A percentile compares a stretch with the other conserved stretches of the same genome.
Evolutionary conservation across 768 basidiomycete genomes (phyloP).

Genomic region (Termitomyces sp.): DNA sequence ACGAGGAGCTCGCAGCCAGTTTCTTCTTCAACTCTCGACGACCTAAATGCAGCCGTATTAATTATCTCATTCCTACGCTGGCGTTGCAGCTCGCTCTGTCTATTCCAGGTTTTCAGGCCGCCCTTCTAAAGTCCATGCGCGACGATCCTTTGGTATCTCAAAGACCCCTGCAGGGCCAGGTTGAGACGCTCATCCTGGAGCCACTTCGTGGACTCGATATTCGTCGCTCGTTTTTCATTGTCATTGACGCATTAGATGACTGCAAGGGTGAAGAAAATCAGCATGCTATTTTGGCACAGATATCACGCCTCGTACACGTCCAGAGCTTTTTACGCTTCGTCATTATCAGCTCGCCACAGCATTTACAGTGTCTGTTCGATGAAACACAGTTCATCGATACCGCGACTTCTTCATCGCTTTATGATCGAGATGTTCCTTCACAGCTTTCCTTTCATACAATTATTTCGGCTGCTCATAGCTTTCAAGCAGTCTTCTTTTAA

Average conservation of each 20-base stretch:
- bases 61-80: neutral
- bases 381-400: neutral
- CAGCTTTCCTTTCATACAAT: neutral
- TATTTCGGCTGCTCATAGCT: neutral
- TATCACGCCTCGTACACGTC: neutral
- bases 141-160: neutral
- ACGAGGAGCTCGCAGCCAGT: neutral
- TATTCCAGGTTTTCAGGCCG: neutral
- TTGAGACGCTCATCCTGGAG: neutral
- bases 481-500: neutral
- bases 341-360: neutral
- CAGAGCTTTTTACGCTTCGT: neutral
- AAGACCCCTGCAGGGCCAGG: neutral
- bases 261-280: neutral
- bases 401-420: neutral
- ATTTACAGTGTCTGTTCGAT: neutral
- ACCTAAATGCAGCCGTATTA: neutral
- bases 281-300: neutral
- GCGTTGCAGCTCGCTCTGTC: neutral
- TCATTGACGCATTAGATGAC: neutral
- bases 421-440: neutral
- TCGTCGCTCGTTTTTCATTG: neutral
- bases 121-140: neutral
- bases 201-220: neutral
- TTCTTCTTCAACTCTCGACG: too few relatives aligned